These are phyloP conservation scores for Exophiala xenobiotica DNA, from an alignment of 2,329 filamentous ascomycete genomes.

Conservation along the genomic window DNA sequence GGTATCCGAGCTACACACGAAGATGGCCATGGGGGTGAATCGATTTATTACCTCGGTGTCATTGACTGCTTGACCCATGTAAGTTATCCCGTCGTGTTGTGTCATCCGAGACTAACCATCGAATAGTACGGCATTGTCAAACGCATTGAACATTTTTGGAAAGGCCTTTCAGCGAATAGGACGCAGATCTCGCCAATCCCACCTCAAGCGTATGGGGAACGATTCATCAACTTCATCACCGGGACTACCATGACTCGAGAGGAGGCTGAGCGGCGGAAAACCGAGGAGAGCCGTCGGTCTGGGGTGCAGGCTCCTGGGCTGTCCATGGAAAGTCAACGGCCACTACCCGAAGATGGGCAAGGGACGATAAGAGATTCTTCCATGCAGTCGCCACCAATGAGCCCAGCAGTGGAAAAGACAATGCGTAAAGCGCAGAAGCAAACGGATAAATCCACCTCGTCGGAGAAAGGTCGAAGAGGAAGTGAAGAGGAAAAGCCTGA, in stretches of 20 bases:
- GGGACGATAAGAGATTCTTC: conserved; percentile 11
- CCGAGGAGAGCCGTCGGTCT: conserved; percentile 27
- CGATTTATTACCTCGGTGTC: conserved; percentile 97
- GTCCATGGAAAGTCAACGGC: conserved; percentile 28
- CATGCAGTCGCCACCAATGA: conserved; percentile 32
- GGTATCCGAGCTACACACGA: conserved; percentile 92
- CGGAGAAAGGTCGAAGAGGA: conserved; percentile 42
- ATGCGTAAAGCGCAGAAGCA: conserved; percentile 62
- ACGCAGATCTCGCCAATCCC: conserved; percentile 89
- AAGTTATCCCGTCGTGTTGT: conserved; percentile 45
- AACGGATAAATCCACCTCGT: conserved; percentile 57
- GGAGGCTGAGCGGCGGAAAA: conserved; percentile 62
- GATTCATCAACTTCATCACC: conserved; percentile 89
- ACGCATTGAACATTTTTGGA: conserved; percentile 95
- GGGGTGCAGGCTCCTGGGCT: conserved; percentile 10
- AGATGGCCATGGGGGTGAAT: conserved; percentile 77
- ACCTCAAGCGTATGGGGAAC: conserved; percentile 85
- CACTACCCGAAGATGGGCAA: conserved; percentile 23
- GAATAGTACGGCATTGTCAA: conserved; percentile 86
- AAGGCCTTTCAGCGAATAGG: conserved; percentile 80
- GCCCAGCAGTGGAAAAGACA: conserved; percentile 51
- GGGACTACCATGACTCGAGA: conserved; percentile 88
- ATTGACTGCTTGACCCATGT: conserved; percentile 98
- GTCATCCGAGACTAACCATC: conserved; percentile 14
- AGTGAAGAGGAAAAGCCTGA: conserved; percentile 61